A percentile compares a stretch with the other conserved stretches of the same genome.
phyloP scores from a whole-genome alignment of 192 early-diverging fungal species.

The Backusella circina region DNA sequence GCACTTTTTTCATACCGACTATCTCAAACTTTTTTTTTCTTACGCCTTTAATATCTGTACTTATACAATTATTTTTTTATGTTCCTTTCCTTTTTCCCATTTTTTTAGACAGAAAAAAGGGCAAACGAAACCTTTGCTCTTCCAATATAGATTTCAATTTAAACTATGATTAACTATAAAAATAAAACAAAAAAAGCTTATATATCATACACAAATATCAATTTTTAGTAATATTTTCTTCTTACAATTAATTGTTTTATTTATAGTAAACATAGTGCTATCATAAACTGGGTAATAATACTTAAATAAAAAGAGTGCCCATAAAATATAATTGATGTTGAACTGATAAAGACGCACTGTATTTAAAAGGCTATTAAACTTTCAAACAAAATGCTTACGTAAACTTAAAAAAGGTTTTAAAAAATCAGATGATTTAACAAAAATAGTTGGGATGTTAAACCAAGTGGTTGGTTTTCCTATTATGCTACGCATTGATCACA shows the following conservation, averaged over 20 bases:
- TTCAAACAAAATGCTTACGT: neutral
- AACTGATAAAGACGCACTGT: neutral
- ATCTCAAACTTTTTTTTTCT: neutral
- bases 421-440: neutral
- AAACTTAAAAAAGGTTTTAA: neutral
- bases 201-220: neutral
- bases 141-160: neutral
- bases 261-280: neutral
- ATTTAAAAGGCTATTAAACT: neutral
- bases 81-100: neutral
- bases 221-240: neutral
- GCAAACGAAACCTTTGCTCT: neutral
- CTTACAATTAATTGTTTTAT: neutral
- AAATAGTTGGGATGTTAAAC: neutral
- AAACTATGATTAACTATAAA: neutral
- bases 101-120: slow-evolving; percentile 1
- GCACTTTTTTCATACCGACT: neutral
- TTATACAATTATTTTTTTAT: slow-evolving; percentile 1
- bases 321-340: neutral
- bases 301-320: neutral
- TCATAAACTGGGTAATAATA: neutral
- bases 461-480: neutral
- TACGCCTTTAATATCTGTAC: neutral
- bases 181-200: slow-evolving; percentile 1
- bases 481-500: neutral